Percentiles rank a stretch among this genome's conserved stretches.
Evolutionary conservation across 306 rosid species (phyloP).

Genomic region (Cicer bijugum): DNA sequence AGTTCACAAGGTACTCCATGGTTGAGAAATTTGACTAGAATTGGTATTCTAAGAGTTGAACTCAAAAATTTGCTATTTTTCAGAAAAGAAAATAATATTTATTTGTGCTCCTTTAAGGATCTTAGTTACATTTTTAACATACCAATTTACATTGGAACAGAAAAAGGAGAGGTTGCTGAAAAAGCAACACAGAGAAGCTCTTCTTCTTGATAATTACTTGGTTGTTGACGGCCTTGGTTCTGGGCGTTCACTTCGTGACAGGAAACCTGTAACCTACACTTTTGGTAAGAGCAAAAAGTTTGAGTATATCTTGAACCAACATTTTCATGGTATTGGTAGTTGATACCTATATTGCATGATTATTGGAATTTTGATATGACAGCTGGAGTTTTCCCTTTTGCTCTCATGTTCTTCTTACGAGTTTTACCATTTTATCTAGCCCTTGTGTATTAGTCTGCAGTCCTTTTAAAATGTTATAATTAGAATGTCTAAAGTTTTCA

Average conservation of each 20-base stretch:
- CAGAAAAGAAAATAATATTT: background rate
- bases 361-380: conserved; percentile 30
- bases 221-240: conserved; percentile 81
- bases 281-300: conserved; percentile 71
- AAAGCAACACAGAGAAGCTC: conserved; percentile 96
- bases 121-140: conserved; percentile 28
- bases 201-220: conserved; percentile 87
- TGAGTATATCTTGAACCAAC: conserved; percentile 8
- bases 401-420: conserved; percentile 13
- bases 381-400: conserved; percentile 26
- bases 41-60: conserved; percentile 16
- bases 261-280: conserved; percentile 97
- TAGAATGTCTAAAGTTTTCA: conserved; percentile 2
- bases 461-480: conserved; percentile 14
- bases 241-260: conserved; percentile 98
- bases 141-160: conserved; percentile 52
- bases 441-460: conserved; percentile 25
- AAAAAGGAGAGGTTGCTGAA: conserved; percentile 91
- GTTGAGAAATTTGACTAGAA: conserved; percentile 35
- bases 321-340: conserved; percentile 36
- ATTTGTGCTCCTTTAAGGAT: conserved; percentile 37
- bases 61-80: background rate
- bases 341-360: conserved; percentile 9
- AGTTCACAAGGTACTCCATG: conserved; percentile 81
- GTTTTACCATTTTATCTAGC: conserved; percentile 7